Base-by-base conservation (phyloP, 371 early-diverging fungal species). In the Lichtheimia hyalospora region DNA sequence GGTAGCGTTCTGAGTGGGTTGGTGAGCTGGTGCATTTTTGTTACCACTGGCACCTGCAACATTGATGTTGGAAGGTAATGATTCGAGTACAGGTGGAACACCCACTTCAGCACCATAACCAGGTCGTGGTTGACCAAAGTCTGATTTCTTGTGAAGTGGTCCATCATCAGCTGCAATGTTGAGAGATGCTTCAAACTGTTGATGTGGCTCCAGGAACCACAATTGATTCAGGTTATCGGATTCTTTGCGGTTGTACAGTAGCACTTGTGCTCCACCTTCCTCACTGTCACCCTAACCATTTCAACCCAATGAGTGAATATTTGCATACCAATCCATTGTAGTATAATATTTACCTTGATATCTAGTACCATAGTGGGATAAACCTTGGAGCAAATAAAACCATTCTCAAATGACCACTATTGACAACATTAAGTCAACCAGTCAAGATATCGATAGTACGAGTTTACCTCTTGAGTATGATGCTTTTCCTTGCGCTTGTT, bases 81-180 rank as follows among this genome's bases (percentile, higher is more conserved):
- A 40, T 13, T 52, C 73, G 20, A 79, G 58, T 39, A 71, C 77
- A 7, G 76, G 71, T 25, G 80, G 80, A 3, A 72, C 63, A 24
- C 77, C 77, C 3, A 72, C 59, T 60, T 79, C 77, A n/a, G 77
- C 80, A 24, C 67, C 80, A 66, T 79, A 79, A 15, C 80, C 80
- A 15, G 60, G 68, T 54, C 71, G 66, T 8, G 80, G 80, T 41
- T 69, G 67, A 18, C 80, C 80, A 61, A 79, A 79, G 8, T 61
- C 63, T 48, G 72, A 71, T 41, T 76, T 72, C 42, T 79, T 79
- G 52, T 79, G 80, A 20, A 76, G 54, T 39, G 74, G 71, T 0
- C 67, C 23, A 23, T 59, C 46, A 5, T 69, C 69, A 0, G 74
- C 66, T 14, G 69, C 77, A 62, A 74, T 61, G 24, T 70, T 66